Evolutionary conservation across 2,329 filamentous ascomycete species (phyloP).

Genomic region (Colletotrichum spinosum): DNA sequence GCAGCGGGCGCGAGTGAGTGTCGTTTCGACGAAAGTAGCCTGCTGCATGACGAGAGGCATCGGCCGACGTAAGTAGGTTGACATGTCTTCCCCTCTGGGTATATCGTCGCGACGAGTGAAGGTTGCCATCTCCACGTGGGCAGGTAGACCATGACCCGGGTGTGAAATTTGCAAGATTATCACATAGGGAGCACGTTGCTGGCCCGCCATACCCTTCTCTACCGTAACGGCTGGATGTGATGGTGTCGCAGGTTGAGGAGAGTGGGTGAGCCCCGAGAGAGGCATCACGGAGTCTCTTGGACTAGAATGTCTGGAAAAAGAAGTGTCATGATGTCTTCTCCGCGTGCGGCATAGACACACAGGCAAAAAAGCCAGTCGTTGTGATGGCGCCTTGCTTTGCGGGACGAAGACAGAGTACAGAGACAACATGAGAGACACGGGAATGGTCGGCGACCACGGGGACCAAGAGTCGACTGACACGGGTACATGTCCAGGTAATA

Average conservation of each 20-base stretch:
- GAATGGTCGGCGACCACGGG: conserved; percentile 12
- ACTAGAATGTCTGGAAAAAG: too few species aligned
- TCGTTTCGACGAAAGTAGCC: not conserved
- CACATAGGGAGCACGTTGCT: conserved; percentile 3
- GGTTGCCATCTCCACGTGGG: not conserved
- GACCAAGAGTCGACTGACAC: conserved; percentile 1
- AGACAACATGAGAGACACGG: not conserved
- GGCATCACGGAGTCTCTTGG: too few species aligned
- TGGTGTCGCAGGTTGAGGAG: conserved; percentile 18
- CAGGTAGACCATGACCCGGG: too few species aligned
- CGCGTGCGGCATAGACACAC: too few species aligned
- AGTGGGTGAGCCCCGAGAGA: not conserved
- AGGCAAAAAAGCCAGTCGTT: too few species aligned
- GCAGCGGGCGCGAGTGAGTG: not conserved
- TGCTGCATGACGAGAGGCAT: not conserved
- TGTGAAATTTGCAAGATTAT: not conserved
- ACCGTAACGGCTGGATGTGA: not conserved
- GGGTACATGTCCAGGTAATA: not conserved
- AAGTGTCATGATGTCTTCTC: too few species aligned
- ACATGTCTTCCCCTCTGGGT: too few species aligned
- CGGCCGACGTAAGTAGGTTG: too few species aligned
- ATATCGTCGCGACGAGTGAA: not conserved
- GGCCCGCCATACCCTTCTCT: not conserved
- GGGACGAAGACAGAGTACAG: not conserved
- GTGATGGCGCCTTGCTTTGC: too few species aligned